Conservation (phyloP, 129 eudicot species). For the Chrysanthemum lavandulifolium region DNA sequence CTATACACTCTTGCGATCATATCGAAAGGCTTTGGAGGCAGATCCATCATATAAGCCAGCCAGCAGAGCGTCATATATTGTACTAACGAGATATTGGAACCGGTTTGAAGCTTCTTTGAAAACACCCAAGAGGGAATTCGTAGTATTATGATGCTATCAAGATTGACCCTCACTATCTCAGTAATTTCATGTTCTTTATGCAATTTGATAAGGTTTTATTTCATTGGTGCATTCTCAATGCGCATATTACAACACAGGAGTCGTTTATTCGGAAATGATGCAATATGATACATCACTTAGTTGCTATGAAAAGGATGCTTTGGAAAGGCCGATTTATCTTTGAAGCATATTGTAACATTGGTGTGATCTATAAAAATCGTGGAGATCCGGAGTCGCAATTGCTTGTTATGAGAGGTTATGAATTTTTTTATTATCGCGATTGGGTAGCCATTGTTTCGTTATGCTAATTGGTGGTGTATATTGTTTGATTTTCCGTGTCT, state of each 20-base stretch:
- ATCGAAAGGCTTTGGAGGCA: conserved; percentile 79
- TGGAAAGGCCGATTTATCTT: conserved; percentile 94
- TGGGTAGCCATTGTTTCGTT: conserved; percentile 1
- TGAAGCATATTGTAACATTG: conserved; percentile 99
- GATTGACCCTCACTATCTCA: conserved; percentile 86
- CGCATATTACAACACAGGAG: conserved; percentile 96
- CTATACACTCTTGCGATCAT: conserved; percentile 52
- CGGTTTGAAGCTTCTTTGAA: conserved; percentile 94
- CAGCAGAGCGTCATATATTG: conserved; percentile 91
- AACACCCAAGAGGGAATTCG: conserved; percentile 94
- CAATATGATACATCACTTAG: conserved; percentile 93
- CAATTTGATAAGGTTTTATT: conserved; percentile 3
- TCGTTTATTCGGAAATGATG: conserved; percentile 95
- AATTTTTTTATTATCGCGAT: neutral
- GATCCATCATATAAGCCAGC: conserved; percentile 89
- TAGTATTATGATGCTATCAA: conserved; percentile 95
- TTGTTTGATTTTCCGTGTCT: conserved; percentile 55
- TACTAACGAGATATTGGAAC: conserved; percentile 94
- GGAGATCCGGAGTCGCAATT: conserved; percentile 94
- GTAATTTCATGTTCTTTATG: conserved; percentile 42
- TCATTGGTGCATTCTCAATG: conserved; percentile 9
- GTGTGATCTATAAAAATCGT: conserved; percentile 87
- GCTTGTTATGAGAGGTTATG: conserved; percentile 93
- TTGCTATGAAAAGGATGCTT: conserved; percentile 96
- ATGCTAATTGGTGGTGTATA: conserved; percentile 22